Percentiles rank a stretch among this genome's conserved stretches.
phyloP scores from a whole-genome alignment of 2,329 filamentous ascomycete genomes.

The Arthrobotrys pseudoclavata region DNA sequence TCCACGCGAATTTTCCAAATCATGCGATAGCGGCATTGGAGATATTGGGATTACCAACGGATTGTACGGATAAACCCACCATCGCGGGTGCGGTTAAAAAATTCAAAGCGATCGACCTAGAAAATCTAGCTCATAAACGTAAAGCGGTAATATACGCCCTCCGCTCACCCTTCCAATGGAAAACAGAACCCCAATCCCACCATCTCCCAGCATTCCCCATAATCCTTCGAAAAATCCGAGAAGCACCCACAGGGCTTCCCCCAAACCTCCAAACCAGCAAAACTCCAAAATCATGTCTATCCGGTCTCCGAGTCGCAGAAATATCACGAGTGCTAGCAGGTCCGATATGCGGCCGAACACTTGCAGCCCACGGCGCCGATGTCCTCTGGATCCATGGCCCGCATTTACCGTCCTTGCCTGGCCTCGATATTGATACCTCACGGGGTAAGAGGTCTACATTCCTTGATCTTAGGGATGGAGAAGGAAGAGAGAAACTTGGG shows the following conservation, averaged over 20 bases:
- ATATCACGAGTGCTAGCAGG: conserved; percentile 67
- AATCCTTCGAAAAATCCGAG: conserved; percentile 65
- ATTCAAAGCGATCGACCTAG: conserved; percentile 69
- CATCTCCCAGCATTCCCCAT: conserved; percentile 70
- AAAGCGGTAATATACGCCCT: conserved; percentile 69
- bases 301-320: conserved; percentile 67
- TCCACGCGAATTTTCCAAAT: conserved; percentile 72
- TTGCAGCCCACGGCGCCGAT: conserved; percentile 67
- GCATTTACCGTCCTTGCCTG: conserved; percentile 65
- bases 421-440: conserved; percentile 65
- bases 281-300: conserved; percentile 64
- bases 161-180: conserved; percentile 71
- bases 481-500: conserved; percentile 63
- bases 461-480: conserved; percentile 64
- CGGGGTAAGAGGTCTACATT: conserved; percentile 66
- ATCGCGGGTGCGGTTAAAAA: conserved; percentile 65
- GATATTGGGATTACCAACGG: conserved; percentile 67
- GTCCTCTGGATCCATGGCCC: conserved; percentile 67
- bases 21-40: conserved; percentile 68
- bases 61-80: conserved; percentile 67
- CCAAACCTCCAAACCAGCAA: conserved; percentile 57
- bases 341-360: conserved; percentile 65
- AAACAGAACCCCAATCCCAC: conserved; percentile 68
- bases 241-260: conserved; percentile 57
- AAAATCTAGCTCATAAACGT: conserved; percentile 67